Percentiles rank a stretch among this genome's conserved stretches.
Evolutionary conservation across 768 basidiomycete species (phyloP).

Genomic region (Pisolithus microcarpus): DNA sequence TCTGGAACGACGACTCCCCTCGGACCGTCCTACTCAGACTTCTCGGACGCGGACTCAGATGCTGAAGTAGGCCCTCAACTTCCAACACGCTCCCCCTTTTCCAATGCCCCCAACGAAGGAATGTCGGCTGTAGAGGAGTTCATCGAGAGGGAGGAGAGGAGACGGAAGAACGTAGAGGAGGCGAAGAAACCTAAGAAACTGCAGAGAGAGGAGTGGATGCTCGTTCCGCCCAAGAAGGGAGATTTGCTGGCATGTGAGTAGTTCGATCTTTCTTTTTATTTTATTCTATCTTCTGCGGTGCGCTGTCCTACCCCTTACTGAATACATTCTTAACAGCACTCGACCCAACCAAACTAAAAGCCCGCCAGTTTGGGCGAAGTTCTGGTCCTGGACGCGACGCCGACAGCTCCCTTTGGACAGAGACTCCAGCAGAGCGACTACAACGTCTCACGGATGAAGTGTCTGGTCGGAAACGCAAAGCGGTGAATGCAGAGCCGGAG

Average conservation of each 20-base stretch:
- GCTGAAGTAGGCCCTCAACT: slow-evolving; percentile 85
- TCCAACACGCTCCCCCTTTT: slow-evolving; percentile 20
- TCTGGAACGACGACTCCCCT: not conserved
- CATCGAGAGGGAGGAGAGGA: slow-evolving; percentile 74
- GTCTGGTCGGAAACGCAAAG: slow-evolving; percentile 79
- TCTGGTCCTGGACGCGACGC: slow-evolving; percentile 31
- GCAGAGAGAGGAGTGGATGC: slow-evolving; percentile 96
- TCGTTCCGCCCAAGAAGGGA: slow-evolving; percentile 80
- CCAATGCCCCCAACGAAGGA: slow-evolving; percentile 28
- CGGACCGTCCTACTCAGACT: slow-evolving; percentile 13
- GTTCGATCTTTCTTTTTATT: not conserved
- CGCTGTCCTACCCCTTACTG: no score
- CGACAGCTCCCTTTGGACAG: slow-evolving; percentile 86
- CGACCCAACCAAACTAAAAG: slow-evolving; percentile 79
- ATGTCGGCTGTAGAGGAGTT: slow-evolving; percentile 75
- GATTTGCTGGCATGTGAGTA: slow-evolving; percentile 36
- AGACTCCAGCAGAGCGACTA: slow-evolving; percentile 89
- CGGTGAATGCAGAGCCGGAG: slow-evolving; percentile 43
- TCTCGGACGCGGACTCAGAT: slow-evolving; percentile 52
- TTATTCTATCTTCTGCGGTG: no score
- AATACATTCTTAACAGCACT: slow-evolving; percentile 43
- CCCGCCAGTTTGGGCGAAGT: slow-evolving; percentile 71
- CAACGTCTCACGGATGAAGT: slow-evolving; percentile 92
- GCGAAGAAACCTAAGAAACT: slow-evolving; percentile 69
- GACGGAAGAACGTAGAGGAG: slow-evolving; percentile 70